Base-by-base conservation (phyloP, 2,329 filamentous ascomycete genomes). In the Coniochaeta sp. region DNA sequence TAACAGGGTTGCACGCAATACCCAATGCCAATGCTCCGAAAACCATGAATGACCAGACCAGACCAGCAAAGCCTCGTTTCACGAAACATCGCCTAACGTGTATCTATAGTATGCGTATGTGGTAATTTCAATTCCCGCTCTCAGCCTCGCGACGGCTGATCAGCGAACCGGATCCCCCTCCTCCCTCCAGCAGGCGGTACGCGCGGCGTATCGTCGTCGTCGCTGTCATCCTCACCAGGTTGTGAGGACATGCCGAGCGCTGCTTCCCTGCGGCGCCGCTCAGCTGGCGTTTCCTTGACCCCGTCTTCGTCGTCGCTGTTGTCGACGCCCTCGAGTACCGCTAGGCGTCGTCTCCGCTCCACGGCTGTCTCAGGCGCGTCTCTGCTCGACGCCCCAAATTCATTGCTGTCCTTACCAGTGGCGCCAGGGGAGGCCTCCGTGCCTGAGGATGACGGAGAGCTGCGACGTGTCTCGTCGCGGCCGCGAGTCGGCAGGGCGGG, bases 221-320 rank as follows among this genome's bases (percentile, higher is more conserved):
- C 77, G 52, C 74, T 79, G 51, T 75, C 74, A 45, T 72, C 75
- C 16, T 71, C 72, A 0, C 65, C 67, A 7, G 64, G 68, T 3
- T 65, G 66, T 7, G 66, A 63, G 14, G 71, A 68, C 55, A 87
- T 73, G 9, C 87, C 87, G 1, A 92, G 70, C 1, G 88, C 89
- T 1, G 87, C 87, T 60, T 90, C 82, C 59, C 89, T 79, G 50
- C 89, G 75, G 35, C 86, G 78, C 52, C 85, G 76, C 66, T 92
- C 89, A 0, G 87, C 88, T 0, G 86, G 84, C 0, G 87, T 91
- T 68, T 91, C 88, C 30, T 71, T 74, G 30, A 72, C 73, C n/a
- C 75, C 71, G 2, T 60, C 61, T 4, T 63, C 61, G 3, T 61
- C 62, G 16, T 69, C 71, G 2, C 67, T 70, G 6, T 74, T 71